Evolutionary conservation across 2,329 filamentous ascomycete species (phyloP).

Genomic region (Byssochlamys sp.): DNA sequence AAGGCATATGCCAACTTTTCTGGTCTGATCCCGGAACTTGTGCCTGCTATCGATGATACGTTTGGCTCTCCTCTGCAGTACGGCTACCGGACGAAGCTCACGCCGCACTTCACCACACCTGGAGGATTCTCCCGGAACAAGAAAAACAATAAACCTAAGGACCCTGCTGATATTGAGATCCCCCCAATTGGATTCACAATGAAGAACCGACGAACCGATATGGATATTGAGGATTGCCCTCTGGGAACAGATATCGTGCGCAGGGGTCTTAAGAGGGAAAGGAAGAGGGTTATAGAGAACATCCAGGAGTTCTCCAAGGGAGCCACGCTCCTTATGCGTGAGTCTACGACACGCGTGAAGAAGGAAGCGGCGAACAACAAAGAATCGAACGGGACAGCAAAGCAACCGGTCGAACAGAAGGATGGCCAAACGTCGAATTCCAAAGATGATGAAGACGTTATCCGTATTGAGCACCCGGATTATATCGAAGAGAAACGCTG

Average conservation of each 20-base stretch:
- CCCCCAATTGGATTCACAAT: conserved; percentile 84
- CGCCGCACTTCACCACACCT: conserved; percentile 85
- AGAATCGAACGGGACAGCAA: conserved; percentile 6
- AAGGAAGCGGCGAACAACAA: conserved; percentile 5
- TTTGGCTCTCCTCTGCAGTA: conserved; percentile 86
- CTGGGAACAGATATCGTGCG: conserved; percentile 83
- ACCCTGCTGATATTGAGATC: conserved; percentile 45
- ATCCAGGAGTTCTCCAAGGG: conserved; percentile 65
- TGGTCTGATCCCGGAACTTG: conserved; percentile 60
- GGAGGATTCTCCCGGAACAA: conserved; percentile 41
- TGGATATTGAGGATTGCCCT: conserved; percentile 96
- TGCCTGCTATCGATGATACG: conserved; percentile 71
- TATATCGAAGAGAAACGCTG: conserved; percentile 75
- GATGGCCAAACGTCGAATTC: not conserved
- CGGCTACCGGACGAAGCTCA: conserved; percentile 91
- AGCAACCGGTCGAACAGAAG: conserved; percentile 3
- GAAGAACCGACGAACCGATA: conserved; percentile 67
- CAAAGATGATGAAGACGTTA: conserved; percentile 36
- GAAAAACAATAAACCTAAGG: conserved; percentile 35
- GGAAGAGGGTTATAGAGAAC: conserved; percentile 63
- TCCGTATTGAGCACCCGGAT: conserved; percentile 47
- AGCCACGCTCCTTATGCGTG: conserved; percentile 78
- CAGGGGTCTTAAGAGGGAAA: conserved; percentile 66
- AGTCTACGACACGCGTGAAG: conserved; percentile 60
- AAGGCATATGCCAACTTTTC: conserved; percentile 91